Evolutionary conservation across 192 early-diverging fungal genomes (phyloP).

Genomic region (Rhizophagus prolifer): DNA sequence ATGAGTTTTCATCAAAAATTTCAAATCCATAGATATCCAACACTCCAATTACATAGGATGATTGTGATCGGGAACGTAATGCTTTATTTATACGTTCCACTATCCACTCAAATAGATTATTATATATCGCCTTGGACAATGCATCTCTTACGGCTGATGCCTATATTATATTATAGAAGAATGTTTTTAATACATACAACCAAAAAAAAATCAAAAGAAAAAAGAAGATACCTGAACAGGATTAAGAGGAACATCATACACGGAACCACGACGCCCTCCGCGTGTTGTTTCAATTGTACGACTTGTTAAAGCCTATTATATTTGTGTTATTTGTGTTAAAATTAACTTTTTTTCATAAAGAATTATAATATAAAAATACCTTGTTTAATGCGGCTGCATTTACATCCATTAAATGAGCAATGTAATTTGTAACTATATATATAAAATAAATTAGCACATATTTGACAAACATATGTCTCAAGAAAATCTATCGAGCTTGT

Average conservation of each 20-base stretch:
- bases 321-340: neutral
- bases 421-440: slow-evolving; percentile 62
- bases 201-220: neutral
- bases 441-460: neutral
- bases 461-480: neutral
- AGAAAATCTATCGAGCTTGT: neutral
- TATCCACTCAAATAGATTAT: slow-evolving; percentile 97
- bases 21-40: slow-evolving; percentile 99
- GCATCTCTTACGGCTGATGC: slow-evolving; percentile 89
- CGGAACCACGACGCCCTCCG: slow-evolving; percentile 70
- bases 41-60: slow-evolving; percentile 82
- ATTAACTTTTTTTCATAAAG: neutral
- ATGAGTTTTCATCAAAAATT: slow-evolving; percentile 92
- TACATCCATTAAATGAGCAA: slow-evolving; percentile 72
- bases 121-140: slow-evolving; percentile 91
- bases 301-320: slow-evolving; percentile 51
- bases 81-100: slow-evolving; percentile 90
- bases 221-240: slow-evolving; percentile 57
- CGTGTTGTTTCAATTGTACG: slow-evolving; percentile 76
- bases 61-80: slow-evolving; percentile 61
- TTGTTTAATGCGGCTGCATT: slow-evolving; percentile 60
- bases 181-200: neutral
- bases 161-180: slow-evolving; percentile 23
- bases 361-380: slow-evolving; percentile 10
- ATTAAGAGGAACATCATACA: slow-evolving; percentile 90